Base-by-base conservation (phyloP, 306 rosid genomes). In the Prunus armeniaca region DNA sequence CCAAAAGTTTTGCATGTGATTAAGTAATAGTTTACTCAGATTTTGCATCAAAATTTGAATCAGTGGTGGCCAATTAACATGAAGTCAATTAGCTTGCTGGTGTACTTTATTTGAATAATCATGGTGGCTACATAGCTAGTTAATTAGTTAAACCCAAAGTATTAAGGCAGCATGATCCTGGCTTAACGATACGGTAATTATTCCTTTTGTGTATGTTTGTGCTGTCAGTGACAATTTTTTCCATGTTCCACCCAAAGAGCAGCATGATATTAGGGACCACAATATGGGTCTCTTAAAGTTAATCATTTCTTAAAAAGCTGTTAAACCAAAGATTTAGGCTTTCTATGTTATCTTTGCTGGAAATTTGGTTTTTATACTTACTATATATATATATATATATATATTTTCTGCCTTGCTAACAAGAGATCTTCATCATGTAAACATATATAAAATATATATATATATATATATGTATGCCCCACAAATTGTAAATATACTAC, bases 251-350 rank as follows among this genome's bases (percentile, higher is more conserved):
- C 93, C 83, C 76, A 84, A 81, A 71, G 77, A 84, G 88, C 81
- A 84, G 86, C 97, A 85, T 85, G 69, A 86, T 85, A 77, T 71
- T 71, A 58, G 88, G 97, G 97, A 88, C 96, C 97, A 87, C 91
- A 71, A 65, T 69, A 74, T 79, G 72, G 86, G 88, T 89, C 85
- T 82, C 89, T 41, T 80, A 88, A 91, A 91, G 92, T 82, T 88
- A 86, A 87, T 82, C 82, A 73, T 74, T 61, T 73, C 82, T 84
- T 89, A 71, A 54, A 67, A 83, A 61, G 58, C 46, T 73, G 68
- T 9, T 73, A 14, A 60, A 45, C 28, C 2, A 46, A 60, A 18
- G 11, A 57, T 41, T 50, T 49, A 57, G 67, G 41, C 41, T 58
- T 58, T 72, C 54, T 57, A 61, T 72, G 67, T 58, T 57, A 47